Percentiles rank a stretch among this genome's conserved stretches.
phyloP scores from a whole-genome alignment of 1,284 basidiomycete genomes.

The Sphagnurus paluster region DNA sequence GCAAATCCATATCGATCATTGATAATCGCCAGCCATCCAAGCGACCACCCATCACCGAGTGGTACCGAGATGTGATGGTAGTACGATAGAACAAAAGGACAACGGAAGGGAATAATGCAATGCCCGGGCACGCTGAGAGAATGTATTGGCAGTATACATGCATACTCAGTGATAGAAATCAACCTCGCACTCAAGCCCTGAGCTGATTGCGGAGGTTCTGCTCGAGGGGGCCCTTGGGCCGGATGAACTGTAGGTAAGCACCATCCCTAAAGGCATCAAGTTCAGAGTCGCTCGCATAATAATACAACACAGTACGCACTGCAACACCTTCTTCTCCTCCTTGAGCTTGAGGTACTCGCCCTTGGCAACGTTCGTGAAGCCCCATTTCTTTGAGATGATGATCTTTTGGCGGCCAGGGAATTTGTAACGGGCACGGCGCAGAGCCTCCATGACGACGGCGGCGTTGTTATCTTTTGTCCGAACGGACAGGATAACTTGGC shows the following conservation, averaged over 20 bases:
- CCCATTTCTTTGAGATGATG: slow-evolving; percentile 97
- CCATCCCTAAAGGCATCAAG: slow-evolving; percentile 58
- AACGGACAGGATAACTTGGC: slow-evolving; percentile 96
- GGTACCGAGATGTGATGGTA: too few relatives aligned
- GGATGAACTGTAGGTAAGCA: slow-evolving; percentile 88
- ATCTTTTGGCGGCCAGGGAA: slow-evolving; percentile 99
- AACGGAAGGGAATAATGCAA: too few relatives aligned
- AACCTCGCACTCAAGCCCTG: slow-evolving; percentile 50
- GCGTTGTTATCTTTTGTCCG: slow-evolving; percentile 91
- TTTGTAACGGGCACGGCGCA: slow-evolving; percentile 98
- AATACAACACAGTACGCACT: slow-evolving; percentile 51
- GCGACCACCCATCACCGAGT: too few relatives aligned
- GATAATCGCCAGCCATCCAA: too few relatives aligned
- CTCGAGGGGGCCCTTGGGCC: slow-evolving; percentile 83
- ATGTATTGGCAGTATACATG: slow-evolving; percentile 16
- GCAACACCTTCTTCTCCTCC: slow-evolving; percentile 84
- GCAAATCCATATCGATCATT: too few relatives aligned
- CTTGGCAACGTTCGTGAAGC: slow-evolving; percentile 95
- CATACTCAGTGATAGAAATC: slow-evolving; percentile 11
- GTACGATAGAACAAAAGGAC: too few relatives aligned
- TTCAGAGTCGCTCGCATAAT: slow-evolving; percentile 20
- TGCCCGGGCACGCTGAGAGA: too few relatives aligned
- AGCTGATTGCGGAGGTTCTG: slow-evolving; percentile 84
- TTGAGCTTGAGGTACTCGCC: slow-evolving; percentile 89
- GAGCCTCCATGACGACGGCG: slow-evolving; percentile 92